phyloP scores from a whole-genome alignment of 768 basidiomycete species.

The Naganishia vaughanmartiniae region DNA sequence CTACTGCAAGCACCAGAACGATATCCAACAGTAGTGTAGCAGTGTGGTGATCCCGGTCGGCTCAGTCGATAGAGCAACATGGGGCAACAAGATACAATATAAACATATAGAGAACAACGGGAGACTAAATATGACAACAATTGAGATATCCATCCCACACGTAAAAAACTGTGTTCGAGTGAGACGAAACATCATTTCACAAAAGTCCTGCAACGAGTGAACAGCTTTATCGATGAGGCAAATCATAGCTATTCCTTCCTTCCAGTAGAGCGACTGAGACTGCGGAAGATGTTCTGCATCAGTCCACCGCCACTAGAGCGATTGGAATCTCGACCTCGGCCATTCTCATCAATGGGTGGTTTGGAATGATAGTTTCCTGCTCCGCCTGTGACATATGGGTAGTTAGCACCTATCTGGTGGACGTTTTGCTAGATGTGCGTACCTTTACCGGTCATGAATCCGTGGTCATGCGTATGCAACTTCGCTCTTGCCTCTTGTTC shows the following conservation, averaged over 20 bases:
- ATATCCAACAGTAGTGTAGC: too few relatives aligned
- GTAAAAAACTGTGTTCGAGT: background rate
- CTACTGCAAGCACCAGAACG: too few relatives aligned
- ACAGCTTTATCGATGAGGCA: background rate
- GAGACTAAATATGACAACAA: conserved; percentile 1
- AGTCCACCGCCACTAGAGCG: conserved; percentile 33
- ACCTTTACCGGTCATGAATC: conserved; percentile 42
- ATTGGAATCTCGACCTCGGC: conserved; percentile 32
- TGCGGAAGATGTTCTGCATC: conserved; percentile 43
- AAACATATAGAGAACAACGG: background rate
- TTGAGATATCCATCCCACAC: background rate
- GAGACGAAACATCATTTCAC: background rate
- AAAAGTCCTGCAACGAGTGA: background rate
- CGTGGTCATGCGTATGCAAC: conserved; percentile 34
- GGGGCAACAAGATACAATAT: background rate
- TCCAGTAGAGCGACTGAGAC: conserved; percentile 40
- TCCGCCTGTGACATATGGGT: background rate
- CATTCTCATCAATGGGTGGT: conserved; percentile 32
- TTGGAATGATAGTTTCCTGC: conserved; percentile 15
- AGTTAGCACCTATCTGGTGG: background rate
- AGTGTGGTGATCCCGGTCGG: too few relatives aligned
- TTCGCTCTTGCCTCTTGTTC: conserved; percentile 45
- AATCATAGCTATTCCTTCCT: background rate
- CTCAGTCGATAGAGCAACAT: too few relatives aligned
- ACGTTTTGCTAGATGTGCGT: conserved; percentile 15